These are phyloP conservation scores for Mycena venus DNA, from an alignment of 768 basidiomycete genomes.

Conservation along the genomic window DNA sequence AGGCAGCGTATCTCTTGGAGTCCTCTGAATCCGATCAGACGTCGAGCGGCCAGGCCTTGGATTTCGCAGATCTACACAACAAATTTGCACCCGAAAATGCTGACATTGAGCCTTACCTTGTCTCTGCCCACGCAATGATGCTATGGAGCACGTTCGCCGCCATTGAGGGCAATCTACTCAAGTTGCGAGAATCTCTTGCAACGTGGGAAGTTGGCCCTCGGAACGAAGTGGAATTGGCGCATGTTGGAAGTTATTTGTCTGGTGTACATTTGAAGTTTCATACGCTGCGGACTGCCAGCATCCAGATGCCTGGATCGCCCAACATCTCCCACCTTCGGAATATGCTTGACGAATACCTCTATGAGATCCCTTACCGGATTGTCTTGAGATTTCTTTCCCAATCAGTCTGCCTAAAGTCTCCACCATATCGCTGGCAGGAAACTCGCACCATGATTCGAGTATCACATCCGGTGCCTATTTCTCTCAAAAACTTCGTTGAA, in stretches of 20 bases:
- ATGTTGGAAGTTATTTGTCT: neutral
- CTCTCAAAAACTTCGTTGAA: neutral
- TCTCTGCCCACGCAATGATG: neutral
- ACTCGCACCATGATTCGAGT: neutral
- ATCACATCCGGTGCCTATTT: neutral
- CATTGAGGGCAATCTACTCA: neutral
- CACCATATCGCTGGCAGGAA: neutral
- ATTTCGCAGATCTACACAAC: too few relatives aligned
- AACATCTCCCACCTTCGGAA: neutral
- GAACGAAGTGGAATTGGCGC: too few relatives aligned
- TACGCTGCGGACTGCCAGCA: too few relatives aligned
- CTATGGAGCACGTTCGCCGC: neutral
- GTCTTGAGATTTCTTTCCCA: neutral
- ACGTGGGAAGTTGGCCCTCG: neutral
- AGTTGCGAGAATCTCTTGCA: neutral
- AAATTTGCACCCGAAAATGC: too few relatives aligned
- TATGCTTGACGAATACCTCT: neutral
- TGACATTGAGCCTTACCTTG: too few relatives aligned
- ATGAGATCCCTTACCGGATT: neutral
- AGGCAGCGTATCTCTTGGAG: too few relatives aligned
- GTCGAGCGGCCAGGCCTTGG: too few relatives aligned
- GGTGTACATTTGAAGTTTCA: neutral
- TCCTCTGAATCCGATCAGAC: too few relatives aligned
- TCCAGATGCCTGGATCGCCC: too few relatives aligned
- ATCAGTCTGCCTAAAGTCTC: neutral